Base-by-base conservation (phyloP, 257 asterid genomes). In the Solanum rostratum region DNA sequence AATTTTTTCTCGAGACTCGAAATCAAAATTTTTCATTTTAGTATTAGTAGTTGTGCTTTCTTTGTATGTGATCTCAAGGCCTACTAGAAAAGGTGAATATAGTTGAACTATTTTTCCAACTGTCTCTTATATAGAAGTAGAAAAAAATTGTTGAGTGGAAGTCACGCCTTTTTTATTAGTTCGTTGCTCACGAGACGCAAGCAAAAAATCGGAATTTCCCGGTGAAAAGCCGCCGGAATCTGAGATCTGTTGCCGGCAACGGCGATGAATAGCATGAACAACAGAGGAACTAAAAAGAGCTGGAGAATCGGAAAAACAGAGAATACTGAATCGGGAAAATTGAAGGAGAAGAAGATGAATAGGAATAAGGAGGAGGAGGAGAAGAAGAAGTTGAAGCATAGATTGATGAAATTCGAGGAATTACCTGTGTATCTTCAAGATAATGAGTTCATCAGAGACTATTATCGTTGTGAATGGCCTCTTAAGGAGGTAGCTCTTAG, bases 381-480 rank as follows among this genome's bases (percentile, higher is more conserved):
- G 37, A 33, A 33, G 39, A 87, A n/a, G 89, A 88, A 89, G 41
- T 49, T 24, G 0, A 76, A 49, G 18, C 18, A 79, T 27, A 85
- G 70, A 69, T 85, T 94, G 92, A 54, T 93, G 84, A 92, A 87
- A 85, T 96, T 87, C 88, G 97, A 96, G 60, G 93, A 88, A 60
- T 87, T 96, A 88, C 99, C 99, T 43, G 94, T 92, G 63, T 96
- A 94, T 87, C 85, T 94, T 92, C 88, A 92, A 89, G 99, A 96
- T 52, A 96, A 94, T 50, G 99, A 96, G 84, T 96, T 90, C 84
- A 96, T 96, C 57, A 86, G 90, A 80, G 90, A 92, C 80, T 85
- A 94, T 86, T 96, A 96, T 86, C 89, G 98, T 62, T 93, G 98
- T 70, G 97, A 94, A 85, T 96, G 99, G 98, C 97, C 98, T 1